Base-by-base conservation (phyloP, 371 early-diverging fungal species). In the Thermomucor indicae-seudaticae region DNA sequence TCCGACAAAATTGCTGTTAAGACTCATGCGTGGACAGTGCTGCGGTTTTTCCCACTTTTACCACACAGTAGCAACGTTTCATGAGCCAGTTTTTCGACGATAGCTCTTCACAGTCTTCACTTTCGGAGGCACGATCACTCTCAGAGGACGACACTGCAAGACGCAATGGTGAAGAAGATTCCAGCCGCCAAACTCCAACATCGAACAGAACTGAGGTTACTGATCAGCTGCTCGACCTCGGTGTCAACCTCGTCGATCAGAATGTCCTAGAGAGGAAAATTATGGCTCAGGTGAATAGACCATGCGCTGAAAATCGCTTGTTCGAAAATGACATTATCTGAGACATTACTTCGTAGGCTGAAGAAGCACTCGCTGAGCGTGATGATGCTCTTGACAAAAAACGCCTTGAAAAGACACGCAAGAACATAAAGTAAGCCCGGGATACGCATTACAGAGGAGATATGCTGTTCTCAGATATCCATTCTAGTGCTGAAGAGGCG, bases 161-260 rank as follows among this genome's bases (percentile, higher is more conserved):
- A n/a, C n/a, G n/a, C 34, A 32, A 10, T 32, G n/a, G 34, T 32
- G 34, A 32, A 8, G n/a, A 32, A 8, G 34, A 32, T 32, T 32
- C 34, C 8, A 32, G 8, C 10, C 8, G 34, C 34, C 10, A 32
- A 32, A 32, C 34, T 8, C n/a, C 34, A n/a, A n/a, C 34, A 32
- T n/a, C 34, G n/a, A n/a, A n/a, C 34, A 32, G 27, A 28, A n/a
- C 22, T 6, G 47, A 11, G 24, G 44, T 54, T 7, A 41, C 46
- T 23, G 28, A 49, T 22, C 43, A 64, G 40, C 38, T 58, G 30
- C 57, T 59, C 37, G 60, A 62, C 11, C 57, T 80, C 6, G 81
- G 81, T 4, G 80, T 86, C 8, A 75, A 75, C 34, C 60, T 84
- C 19, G 70, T 83, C 0, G 86, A 88, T 58, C 88, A 88, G 58